Conservation (phyloP, 495 filamentous ascomycete genomes). For the Aspergillus sclerotioniger region DNA sequence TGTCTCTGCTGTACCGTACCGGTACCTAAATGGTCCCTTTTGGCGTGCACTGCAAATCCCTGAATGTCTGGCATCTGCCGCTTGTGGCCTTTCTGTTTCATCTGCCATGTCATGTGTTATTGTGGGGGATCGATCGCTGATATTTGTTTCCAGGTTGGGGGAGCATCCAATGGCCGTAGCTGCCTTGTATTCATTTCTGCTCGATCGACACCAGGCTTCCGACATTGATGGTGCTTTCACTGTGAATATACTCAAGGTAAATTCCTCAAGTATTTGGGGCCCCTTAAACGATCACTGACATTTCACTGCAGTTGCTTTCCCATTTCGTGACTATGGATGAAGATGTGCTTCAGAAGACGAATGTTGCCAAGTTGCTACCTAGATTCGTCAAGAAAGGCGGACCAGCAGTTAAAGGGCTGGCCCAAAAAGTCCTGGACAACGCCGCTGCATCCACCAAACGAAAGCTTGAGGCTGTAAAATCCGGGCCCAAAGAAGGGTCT, state of each 20-base stretch:
- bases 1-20: background rate
- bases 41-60: background rate
- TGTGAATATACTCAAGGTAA: slow-evolving; percentile 61
- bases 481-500: slow-evolving; percentile 33
- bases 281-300: slow-evolving; percentile 1
- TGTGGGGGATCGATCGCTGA: slow-evolving; percentile 28
- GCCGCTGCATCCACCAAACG: slow-evolving; percentile 54
- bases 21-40: background rate
- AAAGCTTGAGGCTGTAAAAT: slow-evolving; percentile 40
- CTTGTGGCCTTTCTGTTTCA: background rate
- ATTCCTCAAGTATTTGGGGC: slow-evolving; percentile 3
- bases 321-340: slow-evolving; percentile 63
- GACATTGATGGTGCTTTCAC: slow-evolving; percentile 64
- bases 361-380: slow-evolving; percentile 61
- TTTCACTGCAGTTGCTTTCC: slow-evolving; percentile 52
- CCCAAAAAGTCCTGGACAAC: slow-evolving; percentile 57
- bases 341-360: slow-evolving; percentile 61
- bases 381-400: slow-evolving; percentile 67
- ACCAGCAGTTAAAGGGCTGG: slow-evolving; percentile 54
- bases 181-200: slow-evolving; percentile 61
- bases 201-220: slow-evolving; percentile 61
- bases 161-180: slow-evolving; percentile 56
- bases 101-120: background rate
- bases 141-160: slow-evolving; percentile 49
- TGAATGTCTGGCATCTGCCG: background rate